These are phyloP conservation scores for Articulospora tetracladia DNA, from an alignment of 495 filamentous ascomycete genomes.

Conservation along the genomic window DNA sequence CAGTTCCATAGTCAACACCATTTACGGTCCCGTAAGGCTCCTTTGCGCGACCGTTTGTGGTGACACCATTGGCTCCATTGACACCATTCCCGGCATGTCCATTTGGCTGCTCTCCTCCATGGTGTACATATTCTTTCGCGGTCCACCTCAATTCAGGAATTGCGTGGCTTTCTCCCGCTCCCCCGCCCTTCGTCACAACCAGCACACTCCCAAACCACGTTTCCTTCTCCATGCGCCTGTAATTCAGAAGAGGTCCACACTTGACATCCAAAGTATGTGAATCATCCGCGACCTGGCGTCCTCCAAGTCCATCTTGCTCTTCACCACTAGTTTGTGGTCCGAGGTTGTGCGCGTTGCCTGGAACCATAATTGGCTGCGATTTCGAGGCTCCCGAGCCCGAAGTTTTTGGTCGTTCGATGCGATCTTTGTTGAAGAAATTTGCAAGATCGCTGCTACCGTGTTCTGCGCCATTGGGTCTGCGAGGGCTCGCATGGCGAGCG, in stretches of 20 bases:
- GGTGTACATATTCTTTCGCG: background rate
- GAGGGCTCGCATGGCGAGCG: constrained; percentile 26
- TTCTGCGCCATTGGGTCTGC: constrained; percentile 25
- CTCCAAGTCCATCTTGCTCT: background rate
- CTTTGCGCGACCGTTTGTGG: background rate
- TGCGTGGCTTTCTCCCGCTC: constrained; percentile 41
- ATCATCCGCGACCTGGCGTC: background rate
- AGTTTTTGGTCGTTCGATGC: constrained; percentile 33
- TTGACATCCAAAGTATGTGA: constrained; percentile 45
- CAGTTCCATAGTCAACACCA: constrained; percentile 13
- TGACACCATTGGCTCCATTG: background rate
- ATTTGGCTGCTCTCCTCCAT: background rate
- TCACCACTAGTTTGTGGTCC: background rate
- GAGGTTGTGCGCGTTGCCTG: constrained; percentile 6
- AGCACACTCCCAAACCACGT: constrained; percentile 84
- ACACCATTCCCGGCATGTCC: background rate
- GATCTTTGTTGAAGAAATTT: constrained; percentile 44
- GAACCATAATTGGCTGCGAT: constrained; percentile 21
- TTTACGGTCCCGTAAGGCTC: constrained; percentile 6
- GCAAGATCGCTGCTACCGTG: constrained; percentile 42
- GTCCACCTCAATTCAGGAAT: constrained; percentile 30
- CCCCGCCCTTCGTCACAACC: constrained; percentile 68
- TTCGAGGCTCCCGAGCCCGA: constrained; percentile 17
- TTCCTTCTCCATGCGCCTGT: constrained; percentile 71
- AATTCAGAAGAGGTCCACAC: constrained; percentile 81